Evolutionary conservation across 2,329 filamentous ascomycete species (phyloP).

Genomic region (Parastagonospora avenae): DNA sequence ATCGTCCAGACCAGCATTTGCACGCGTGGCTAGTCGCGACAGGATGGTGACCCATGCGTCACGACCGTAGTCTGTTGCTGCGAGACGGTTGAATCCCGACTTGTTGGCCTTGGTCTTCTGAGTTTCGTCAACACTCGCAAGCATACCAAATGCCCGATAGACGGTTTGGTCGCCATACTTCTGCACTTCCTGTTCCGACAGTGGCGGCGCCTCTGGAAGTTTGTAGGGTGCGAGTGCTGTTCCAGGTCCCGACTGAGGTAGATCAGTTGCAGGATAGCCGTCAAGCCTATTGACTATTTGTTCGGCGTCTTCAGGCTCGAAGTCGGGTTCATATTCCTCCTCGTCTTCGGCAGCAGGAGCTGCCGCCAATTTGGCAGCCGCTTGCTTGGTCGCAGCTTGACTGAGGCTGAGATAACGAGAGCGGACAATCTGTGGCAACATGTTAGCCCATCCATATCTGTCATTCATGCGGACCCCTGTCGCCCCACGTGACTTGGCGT

Average conservation of each 20-base stretch:
- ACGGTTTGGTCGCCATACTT: constrained; percentile 77
- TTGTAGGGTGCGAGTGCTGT: constrained; percentile 71
- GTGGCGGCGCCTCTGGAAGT: constrained; percentile 74
- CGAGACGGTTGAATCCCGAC: constrained; percentile 80
- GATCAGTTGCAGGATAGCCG: constrained; percentile 64
- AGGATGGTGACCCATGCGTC: constrained; percentile 93
- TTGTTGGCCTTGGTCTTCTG: constrained; percentile 57
- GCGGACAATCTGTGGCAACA: constrained; percentile 45
- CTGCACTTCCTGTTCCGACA: constrained; percentile 74
- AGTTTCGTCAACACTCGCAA: constrained; percentile 72
- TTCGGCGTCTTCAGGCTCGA: constrained; percentile 76
- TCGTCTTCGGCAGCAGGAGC: constrained; percentile 69
- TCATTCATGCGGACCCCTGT: background rate
- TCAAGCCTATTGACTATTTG: constrained; percentile 80
- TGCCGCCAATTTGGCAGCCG: constrained; percentile 51
- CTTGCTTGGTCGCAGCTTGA: constrained; percentile 47
- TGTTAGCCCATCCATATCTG: constrained; percentile 19
- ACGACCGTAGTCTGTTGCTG: constrained; percentile 80
- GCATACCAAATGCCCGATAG: constrained; percentile 76
- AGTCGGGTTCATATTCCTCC: constrained; percentile 91
- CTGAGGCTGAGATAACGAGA: constrained; percentile 48
- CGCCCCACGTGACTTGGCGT: constrained; percentile 9
- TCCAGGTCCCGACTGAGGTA: constrained; percentile 45
- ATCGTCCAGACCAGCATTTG: constrained; percentile 72
- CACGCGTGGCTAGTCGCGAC: constrained; percentile 80